Evolutionary conservation across 352 stramenopile species (phyloP).

Genomic region (Pythium scleroteichum): DNA sequence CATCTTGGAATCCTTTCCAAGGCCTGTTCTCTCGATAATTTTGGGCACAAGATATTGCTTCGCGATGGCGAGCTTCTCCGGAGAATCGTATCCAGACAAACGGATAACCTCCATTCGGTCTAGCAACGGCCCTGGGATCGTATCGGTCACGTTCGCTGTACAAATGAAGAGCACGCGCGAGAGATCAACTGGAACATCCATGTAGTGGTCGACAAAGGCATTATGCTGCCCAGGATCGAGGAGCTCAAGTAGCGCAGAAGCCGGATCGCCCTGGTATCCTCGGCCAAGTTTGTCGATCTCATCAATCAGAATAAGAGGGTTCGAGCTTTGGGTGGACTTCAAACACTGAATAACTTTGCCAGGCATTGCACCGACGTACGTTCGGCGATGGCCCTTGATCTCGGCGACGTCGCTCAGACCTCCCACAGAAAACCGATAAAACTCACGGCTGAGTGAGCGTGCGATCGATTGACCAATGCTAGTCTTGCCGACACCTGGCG

Average conservation of each 20-base stretch:
- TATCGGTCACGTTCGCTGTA: conserved; percentile 96
- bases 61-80: conserved; percentile 98
- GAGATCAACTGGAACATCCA: conserved; percentile 98
- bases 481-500: conserved; percentile 93
- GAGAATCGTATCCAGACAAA: conserved; percentile 94
- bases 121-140: conserved; percentile 96
- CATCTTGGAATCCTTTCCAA: conserved; percentile 54
- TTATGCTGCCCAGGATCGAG: conserved; percentile 97
- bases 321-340: conserved; percentile 96
- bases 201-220: conserved; percentile 98
- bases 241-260: conserved; percentile 96
- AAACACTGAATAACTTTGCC: conserved; percentile 99
- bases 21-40: conserved; percentile 91
- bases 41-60: conserved; percentile 98
- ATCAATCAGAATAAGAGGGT: conserved; percentile 99
- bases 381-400: conserved; percentile 98
- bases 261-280: conserved; percentile 93
- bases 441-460: conserved; percentile 95
- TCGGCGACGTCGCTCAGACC: conserved; percentile 96
- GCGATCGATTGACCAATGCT: conserved; percentile 98
- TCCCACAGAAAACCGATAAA: conserved; percentile 98
- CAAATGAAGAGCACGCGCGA: conserved; percentile 97
- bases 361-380: conserved; percentile 99
- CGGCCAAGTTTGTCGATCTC: conserved; percentile 91
- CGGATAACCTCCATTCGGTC: conserved; percentile 99